Evolutionary conservation across 805 yeast genomes (phyloP).

Genomic region (Zygosaccharomyces lentus): DNA sequence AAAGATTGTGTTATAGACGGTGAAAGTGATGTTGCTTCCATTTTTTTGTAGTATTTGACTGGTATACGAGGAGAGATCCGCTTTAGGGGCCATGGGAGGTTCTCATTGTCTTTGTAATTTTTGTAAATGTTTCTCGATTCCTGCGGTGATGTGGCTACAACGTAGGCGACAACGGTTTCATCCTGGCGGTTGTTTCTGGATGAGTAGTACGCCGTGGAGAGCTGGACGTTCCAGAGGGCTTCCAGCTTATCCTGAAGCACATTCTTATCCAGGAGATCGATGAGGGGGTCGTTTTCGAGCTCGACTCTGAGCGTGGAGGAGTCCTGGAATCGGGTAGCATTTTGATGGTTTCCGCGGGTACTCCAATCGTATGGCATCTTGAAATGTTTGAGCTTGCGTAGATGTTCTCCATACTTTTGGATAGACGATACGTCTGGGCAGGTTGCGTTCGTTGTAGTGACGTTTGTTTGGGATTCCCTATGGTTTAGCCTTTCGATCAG

Average conservation of each 20-base stretch:
- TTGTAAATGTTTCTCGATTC: conserved; percentile 10
- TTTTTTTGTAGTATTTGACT: conserved; percentile 7
- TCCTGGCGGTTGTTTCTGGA: conserved; percentile 17
- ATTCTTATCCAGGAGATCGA: conserved; percentile 5
- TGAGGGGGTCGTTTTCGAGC: conserved; percentile 6
- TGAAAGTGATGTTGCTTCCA: conserved; percentile 1
- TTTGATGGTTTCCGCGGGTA: conserved; percentile 1
- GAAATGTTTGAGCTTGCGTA: conserved; percentile 30
- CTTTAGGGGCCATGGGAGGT: background rate
- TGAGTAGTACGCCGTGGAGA: conserved; percentile 21
- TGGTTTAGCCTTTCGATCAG: conserved; percentile 8
- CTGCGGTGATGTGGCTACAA: conserved; percentile 13
- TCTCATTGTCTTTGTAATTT: conserved; percentile 10
- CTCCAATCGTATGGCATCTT: conserved; percentile 27
- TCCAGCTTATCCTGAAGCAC: conserved; percentile 5
- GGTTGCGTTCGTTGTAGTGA: background rate
- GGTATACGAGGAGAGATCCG: conserved; percentile 13
- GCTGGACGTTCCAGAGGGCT: background rate
- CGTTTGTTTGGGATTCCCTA: conserved; percentile 5
- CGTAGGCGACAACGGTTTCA: conserved; percentile 18
- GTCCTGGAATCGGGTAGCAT: conserved; percentile 9
- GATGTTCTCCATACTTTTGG: conserved; percentile 26
- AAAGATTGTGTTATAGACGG: conserved; percentile 6
- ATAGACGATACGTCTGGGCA: conserved; percentile 9
- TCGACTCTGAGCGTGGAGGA: conserved; percentile 21